Evolutionary conservation across 1,284 basidiomycete genomes (phyloP), one percentile per base, ranked within the genome.

Genomic region (Cutaneotrichosporon cutaneum): DNA sequence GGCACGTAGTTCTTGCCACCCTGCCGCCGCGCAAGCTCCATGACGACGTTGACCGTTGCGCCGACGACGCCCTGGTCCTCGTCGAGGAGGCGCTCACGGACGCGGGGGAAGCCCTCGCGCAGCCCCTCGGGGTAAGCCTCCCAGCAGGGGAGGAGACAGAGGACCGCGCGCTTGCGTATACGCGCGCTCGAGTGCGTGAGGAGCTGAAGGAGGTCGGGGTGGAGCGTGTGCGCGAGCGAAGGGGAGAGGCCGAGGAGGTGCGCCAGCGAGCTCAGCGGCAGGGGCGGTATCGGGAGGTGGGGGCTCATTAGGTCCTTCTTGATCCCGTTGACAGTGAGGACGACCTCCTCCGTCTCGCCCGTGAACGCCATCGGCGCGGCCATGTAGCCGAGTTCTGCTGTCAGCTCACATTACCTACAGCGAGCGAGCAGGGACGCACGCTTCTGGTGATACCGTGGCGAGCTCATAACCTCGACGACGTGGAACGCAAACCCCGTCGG

Each of bases 401-500:
- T 54, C 42, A 56, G 58, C 22, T 24, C n/a, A 21, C 18, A n/a
- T n/a, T n/a, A n/a, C n/a, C n/a, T n/a, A n/a, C 26, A 44, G 13
- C 4, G 35, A 10, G 16, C 21, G 21, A 2, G 5, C 3, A 16
- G 18, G 18, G 0, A 70, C 77, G 64, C 54, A 79, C 78, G 78
- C 83, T 99, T 99, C 69, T 96, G 84, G 79, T 98, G 93, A 70
- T 89, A 88, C 71, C 88, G 88, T 2, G 90, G 82, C 2, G 92
- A 94, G 32, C 93, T 94, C 96, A 99, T 99, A 72, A 95, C 92
- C 75, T 99, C 96, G 14, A 99, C 88, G 61, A 99, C 90, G 78
- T 96, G 88, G 75, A 97, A 97, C 7, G 94, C 78, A 58, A 81
- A 80, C 61, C 81, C 74, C 39, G 81, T 70, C 13, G 82, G 82